Percentiles rank a stretch among this genome's conserved stretches.
Conservation (phyloP, 1,284 basidiomycete genomes). For the Ceratobasidium sp. region DNA sequence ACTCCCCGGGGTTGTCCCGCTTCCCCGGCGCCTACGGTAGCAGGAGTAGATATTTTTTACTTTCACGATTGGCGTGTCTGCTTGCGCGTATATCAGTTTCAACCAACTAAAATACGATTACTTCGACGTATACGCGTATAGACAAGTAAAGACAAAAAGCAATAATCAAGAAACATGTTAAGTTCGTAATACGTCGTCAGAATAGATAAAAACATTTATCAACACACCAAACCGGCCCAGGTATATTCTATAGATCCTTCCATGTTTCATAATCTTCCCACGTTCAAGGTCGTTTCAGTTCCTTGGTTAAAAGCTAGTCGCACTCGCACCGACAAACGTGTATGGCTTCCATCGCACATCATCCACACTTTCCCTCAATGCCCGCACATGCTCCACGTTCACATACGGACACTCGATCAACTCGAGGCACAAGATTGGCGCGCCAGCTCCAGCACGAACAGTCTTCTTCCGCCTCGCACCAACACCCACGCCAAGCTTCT, state of each 20-base stretch:
- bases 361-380: conserved; percentile 32
- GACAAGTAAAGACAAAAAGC: background rate
- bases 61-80: too few species aligned
- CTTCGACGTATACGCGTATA: background rate
- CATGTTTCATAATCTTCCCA: background rate
- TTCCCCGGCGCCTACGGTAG: too few species aligned
- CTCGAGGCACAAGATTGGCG: conserved; percentile 31
- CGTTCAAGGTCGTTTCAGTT: too few species aligned
- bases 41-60: too few species aligned
- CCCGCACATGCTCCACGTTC: conserved; percentile 27
- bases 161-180: background rate
- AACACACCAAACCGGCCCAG: background rate
- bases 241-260: background rate
- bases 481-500: background rate
- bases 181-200: conserved; percentile 1
- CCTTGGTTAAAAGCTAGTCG: too few species aligned
- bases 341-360: conserved; percentile 38
- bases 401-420: conserved; percentile 36
- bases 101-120: background rate
- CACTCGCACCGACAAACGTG: background rate
- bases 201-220: background rate
- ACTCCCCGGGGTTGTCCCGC: too few species aligned
- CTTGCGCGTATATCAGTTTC: too few species aligned
- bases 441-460: conserved; percentile 18
- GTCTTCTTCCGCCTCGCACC: background rate